Base-by-base conservation (phyloP, 2,329 filamentous ascomycete species). In the Apiospora saccharicola region DNA sequence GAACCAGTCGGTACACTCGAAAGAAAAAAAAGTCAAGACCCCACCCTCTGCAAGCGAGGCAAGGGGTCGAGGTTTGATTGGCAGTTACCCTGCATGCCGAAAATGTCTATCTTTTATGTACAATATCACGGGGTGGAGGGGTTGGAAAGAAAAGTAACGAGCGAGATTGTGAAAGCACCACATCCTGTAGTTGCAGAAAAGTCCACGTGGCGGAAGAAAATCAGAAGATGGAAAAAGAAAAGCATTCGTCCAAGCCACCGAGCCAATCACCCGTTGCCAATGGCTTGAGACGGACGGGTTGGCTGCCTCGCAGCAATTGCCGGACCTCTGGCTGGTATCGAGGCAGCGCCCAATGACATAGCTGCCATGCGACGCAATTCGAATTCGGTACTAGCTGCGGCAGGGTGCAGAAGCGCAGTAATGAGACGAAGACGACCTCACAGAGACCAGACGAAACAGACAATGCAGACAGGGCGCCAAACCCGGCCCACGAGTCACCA, bases 371-470 rank as follows among this genome's bases (percentile, higher is more conserved):
- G 53, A 37, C 16, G 22, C 53, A 1, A 61, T 37, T 61, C 53
- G 30, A 37, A 37, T 61, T 12, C 16, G 53, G 53, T 37, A n/a
- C 53, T 37, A 37, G 53, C 53, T 61, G 53, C 53, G 26, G 53
- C 53, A 30, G 53, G 26, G 53, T 37, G 53, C 53, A 61, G 53
- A 61, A 61, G 53, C 30, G 51, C 24, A 19, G 51, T 30, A 26
- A 26, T 14, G 34, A 34, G 51, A 14, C 19, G 13, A 7, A 14
- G 4, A 57, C 16, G 49, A 4, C 5, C 44, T 19, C n/a, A 14
- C 12, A 51, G 49, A 51, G n/a, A 51, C n/a, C 10, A 51, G 49
- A 51, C 49, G n/a, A 51, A 51, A 51, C 12, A 24, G n/a, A n/a
- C 8, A 51, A 51, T 26, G 22, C 49, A 26, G 49, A n/a, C n/a